Percentiles rank a stretch among this genome's conserved stretches.
These are phyloP conservation scores for Ceratobasidium sp. DNA, from an alignment of 1,284 basidiomycete species.

Conservation along the genomic window DNA sequence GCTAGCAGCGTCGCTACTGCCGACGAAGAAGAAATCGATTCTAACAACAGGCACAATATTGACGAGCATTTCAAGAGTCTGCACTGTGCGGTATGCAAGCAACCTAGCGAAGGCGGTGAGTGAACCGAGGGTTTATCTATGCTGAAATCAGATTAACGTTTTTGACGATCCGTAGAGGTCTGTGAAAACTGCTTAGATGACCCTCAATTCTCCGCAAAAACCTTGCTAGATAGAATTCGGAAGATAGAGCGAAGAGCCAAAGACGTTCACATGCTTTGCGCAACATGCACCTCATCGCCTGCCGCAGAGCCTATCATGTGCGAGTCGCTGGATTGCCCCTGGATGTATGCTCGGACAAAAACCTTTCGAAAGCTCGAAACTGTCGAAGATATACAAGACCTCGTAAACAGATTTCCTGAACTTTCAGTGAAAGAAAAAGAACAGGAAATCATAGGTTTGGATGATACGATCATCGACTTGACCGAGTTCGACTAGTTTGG, in stretches of 20 bases:
- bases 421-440: slow-evolving; percentile 2
- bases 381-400: slow-evolving; percentile 53
- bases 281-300: slow-evolving; percentile 69
- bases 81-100: slow-evolving; percentile 76
- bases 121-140: neutral
- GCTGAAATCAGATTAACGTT: slow-evolving; percentile 11
- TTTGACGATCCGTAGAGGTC: slow-evolving; percentile 63
- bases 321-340: slow-evolving; percentile 85
- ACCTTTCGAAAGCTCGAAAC: slow-evolving; percentile 68
- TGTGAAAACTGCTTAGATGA: slow-evolving; percentile 71
- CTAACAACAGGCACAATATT: slow-evolving; percentile 63
- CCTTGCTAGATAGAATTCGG: slow-evolving; percentile 67
- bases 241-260: slow-evolving; percentile 67
- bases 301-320: slow-evolving; percentile 73
- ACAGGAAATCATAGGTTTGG: neutral
- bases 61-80: slow-evolving; percentile 80
- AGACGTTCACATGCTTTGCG: slow-evolving; percentile 74
- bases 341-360: slow-evolving; percentile 78
- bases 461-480: slow-evolving; percentile 4
- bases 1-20: slow-evolving; percentile 59
- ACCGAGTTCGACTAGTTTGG: neutral
- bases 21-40: slow-evolving; percentile 54
- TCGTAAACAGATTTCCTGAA: slow-evolving; percentile 46
- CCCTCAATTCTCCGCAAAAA: slow-evolving; percentile 68
- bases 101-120: slow-evolving; percentile 66